Evolutionary conservation across 148 eudicot genomes (phyloP), one percentile per base, ranked within the genome.

Genomic region (Oxyria digyna): DNA sequence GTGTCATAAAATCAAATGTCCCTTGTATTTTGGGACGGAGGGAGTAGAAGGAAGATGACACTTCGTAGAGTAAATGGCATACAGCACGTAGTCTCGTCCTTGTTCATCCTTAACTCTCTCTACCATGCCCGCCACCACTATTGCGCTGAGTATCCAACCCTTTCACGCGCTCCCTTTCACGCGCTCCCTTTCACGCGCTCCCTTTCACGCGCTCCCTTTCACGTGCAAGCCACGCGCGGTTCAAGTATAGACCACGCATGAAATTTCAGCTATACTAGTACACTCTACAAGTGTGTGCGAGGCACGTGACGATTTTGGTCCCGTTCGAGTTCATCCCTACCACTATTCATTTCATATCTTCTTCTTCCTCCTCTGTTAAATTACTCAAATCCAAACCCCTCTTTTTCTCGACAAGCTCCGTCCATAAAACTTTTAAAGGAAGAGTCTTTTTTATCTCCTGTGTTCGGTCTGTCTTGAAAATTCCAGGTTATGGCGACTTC

Each of bases 401-500:
- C 35, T 1, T 21, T 11, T 18, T 46, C 50, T 43, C 48, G 21
- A 46, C 14, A 17, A 46, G 0, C 21, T 46, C 52, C 52, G 52
- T 46, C 23, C 52, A 46, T 46, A 46, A n/a, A n/a, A 18, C 20
- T 23, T 8, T n/a, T 46, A 46, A n/a, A n/a, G 23, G 23, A 46
- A 10, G 23, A 46, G 52, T 46, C 23, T 46, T 46, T 6, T 54
- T n/a, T 50, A 3, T 23, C 26, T 24, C 10, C 31, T 54, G 29
- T 21, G 27, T 59, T 26, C 37, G 15, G 35, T 59, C 18, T 59
- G 65, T 59, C 10, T 15, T 29, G 65, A 15, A 14, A 59, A 29
- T 59, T 54, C 8, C 21, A 35, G 67, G 37, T 26, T 37, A 86
- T 84, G 95, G 70, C 86, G 81, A 83, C 89, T 67, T 76, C 96